Evolutionary conservation across 805 yeast genomes (phyloP).

Genomic region (Saccharomycopsis sp.): DNA sequence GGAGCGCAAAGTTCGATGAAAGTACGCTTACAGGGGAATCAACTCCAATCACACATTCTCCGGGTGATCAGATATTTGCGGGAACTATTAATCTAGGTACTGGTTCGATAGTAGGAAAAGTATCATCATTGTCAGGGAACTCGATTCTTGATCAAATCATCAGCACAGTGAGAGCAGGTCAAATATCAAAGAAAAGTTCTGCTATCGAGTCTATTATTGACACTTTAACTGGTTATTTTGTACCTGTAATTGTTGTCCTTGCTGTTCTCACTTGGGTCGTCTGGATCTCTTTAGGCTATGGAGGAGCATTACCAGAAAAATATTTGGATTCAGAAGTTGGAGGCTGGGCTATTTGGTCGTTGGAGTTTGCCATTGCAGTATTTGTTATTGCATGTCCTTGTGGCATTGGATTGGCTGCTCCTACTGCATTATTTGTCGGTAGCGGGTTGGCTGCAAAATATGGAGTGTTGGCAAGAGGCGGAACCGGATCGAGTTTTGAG

Average conservation of each 20-base stretch:
- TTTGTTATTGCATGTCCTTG: slow-evolving; percentile 84
- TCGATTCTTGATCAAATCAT: slow-evolving; percentile 68
- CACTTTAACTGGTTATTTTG: slow-evolving; percentile 60
- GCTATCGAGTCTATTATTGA: slow-evolving; percentile 65
- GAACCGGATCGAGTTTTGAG: slow-evolving; percentile 69
- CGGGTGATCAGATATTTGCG: slow-evolving; percentile 64
- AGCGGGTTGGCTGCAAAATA: slow-evolving; percentile 71
- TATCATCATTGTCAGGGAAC: slow-evolving; percentile 53
- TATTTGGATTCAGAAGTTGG: slow-evolving; percentile 63
- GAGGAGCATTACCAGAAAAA: slow-evolving; percentile 44
- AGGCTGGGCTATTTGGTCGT: slow-evolving; percentile 74
- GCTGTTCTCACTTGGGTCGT: slow-evolving; percentile 62
- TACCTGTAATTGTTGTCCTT: slow-evolving; percentile 55
- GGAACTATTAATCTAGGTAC: slow-evolving; percentile 67
- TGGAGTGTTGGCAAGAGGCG: slow-evolving; percentile 73
- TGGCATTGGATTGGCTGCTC: slow-evolving; percentile 81
- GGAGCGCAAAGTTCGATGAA: slow-evolving; percentile 48
- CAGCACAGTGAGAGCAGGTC: slow-evolving; percentile 65
- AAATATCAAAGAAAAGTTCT: slow-evolving; percentile 57
- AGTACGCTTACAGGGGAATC: slow-evolving; percentile 61
- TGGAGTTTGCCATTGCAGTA: slow-evolving; percentile 71
- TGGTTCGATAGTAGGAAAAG: slow-evolving; percentile 45
- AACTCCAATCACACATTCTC: slow-evolving; percentile 45
- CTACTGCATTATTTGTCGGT: slow-evolving; percentile 76
- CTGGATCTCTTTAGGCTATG: slow-evolving; percentile 55